phyloP scores from a whole-genome alignment of 2,329 filamentous ascomycete species.

The Penicillium sumatraense region DNA sequence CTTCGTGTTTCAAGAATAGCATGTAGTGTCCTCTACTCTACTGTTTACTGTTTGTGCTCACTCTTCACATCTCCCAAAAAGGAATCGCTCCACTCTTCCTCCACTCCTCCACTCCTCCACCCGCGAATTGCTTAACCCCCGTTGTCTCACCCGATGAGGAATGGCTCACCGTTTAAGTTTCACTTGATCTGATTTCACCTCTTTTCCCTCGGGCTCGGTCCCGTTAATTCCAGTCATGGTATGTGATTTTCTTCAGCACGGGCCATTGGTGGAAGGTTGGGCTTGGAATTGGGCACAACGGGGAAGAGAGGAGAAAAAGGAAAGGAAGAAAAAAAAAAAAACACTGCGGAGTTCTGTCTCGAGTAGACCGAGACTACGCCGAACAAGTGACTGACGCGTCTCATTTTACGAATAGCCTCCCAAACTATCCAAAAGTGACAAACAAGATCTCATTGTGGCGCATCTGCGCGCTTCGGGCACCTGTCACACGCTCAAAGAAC shows the following conservation, averaged over 20 bases:
- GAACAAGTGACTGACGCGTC: slow-evolving; percentile 22
- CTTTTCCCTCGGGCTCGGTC: slow-evolving; percentile 1
- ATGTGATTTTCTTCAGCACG: slow-evolving; percentile 9
- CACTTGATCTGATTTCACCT: slow-evolving; percentile 1
- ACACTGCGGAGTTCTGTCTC: too few relatives aligned
- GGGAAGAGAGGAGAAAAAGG: too few relatives aligned
- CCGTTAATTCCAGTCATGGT: slow-evolving; percentile 16
- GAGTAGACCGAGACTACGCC: background rate
- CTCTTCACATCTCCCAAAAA: background rate
- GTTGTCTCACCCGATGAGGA: slow-evolving; percentile 4
- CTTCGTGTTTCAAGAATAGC: too few relatives aligned
- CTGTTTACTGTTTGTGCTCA: too few relatives aligned
- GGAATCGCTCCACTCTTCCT: slow-evolving; percentile 4
- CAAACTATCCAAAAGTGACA: slow-evolving; percentile 62
- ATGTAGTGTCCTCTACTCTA: too few relatives aligned
- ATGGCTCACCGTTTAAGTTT: slow-evolving; percentile 8
- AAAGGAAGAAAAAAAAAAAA: background rate
- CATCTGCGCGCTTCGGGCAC: slow-evolving; percentile 65
- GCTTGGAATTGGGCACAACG: too few relatives aligned
- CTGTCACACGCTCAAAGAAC: slow-evolving; percentile 69
- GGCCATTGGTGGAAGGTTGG: background rate
- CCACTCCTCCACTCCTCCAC: slow-evolving; percentile 5
- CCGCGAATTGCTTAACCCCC: slow-evolving; percentile 6
- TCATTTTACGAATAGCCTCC: slow-evolving; percentile 41
- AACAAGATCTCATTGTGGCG: slow-evolving; percentile 61